phyloP scores from a whole-genome alignment of 2,329 filamentous ascomycete species.

The Ophiostoma sp. region DNA sequence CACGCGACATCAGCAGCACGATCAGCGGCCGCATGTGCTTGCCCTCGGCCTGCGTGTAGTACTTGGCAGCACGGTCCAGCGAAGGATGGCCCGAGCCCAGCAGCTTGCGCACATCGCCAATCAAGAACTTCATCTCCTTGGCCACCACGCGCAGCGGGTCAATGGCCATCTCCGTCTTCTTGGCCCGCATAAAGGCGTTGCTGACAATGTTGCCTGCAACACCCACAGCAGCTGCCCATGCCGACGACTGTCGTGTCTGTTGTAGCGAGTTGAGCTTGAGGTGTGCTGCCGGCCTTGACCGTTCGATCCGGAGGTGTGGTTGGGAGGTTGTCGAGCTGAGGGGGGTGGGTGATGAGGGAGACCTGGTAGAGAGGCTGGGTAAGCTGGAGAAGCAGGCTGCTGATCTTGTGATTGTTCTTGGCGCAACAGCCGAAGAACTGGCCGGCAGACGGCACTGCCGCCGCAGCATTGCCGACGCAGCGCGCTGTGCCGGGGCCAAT shows the following conservation, averaged over 20 bases:
- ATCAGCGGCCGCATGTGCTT: conserved; percentile 95
- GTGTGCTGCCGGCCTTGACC: conserved; percentile 12
- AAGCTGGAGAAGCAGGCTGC: not conserved
- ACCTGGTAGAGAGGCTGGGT: not conserved
- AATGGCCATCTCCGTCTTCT: conserved; percentile 64
- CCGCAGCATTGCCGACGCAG: conserved; percentile 1
- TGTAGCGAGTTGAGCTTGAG: not conserved
- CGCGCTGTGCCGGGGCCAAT: conserved; percentile 17
- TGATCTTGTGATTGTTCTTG: not conserved
- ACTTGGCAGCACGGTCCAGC: conserved; percentile 91
- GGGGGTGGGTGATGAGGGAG: not conserved
- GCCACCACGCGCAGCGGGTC: conserved; percentile 87
- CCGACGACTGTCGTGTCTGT: conserved; percentile 44
- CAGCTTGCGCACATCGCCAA: conserved; percentile 87
- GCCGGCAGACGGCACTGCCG: not conserved
- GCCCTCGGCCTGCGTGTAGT: conserved; percentile 93
- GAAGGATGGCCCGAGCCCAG: conserved; percentile 91
- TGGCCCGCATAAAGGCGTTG: conserved; percentile 58
- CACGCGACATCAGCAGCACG: conserved; percentile 92
- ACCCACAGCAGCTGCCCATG: conserved; percentile 69
- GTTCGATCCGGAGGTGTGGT: not conserved
- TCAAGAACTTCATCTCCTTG: conserved; percentile 94
- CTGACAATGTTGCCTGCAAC: conserved; percentile 66
- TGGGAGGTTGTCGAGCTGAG: not conserved
- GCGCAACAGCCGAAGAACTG: no score